A percentile compares a stretch with the other conserved stretches of the same genome.
Evolutionary conservation across 23 red algal genomes (phyloP).

Genomic region (Cyanidium caldarium): DNA sequence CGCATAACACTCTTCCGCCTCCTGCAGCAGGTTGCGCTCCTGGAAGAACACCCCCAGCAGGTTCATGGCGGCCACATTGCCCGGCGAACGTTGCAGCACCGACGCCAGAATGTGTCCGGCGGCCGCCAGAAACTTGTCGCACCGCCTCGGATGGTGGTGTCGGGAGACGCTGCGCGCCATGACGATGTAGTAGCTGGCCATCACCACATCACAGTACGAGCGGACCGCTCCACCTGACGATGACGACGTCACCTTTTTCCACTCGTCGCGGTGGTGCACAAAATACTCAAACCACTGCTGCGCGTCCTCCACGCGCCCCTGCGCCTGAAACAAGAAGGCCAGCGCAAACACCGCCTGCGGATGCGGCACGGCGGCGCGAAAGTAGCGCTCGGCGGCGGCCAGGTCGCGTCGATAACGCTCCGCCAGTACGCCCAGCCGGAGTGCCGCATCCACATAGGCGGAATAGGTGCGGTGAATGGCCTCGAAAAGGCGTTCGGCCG

Average conservation of each 20-base stretch:
- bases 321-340: neutral
- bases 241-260: neutral
- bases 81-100: neutral
- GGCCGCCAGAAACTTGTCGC: constrained; percentile 6
- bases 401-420: neutral
- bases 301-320: neutral
- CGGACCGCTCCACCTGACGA: neutral
- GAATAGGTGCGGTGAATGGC: neutral
- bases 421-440: neutral
- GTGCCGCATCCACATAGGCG: neutral
- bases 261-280: neutral
- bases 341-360: neutral
- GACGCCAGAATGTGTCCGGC: neutral
- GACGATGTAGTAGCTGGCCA: neutral
- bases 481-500: neutral
- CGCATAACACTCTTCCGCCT: neutral
- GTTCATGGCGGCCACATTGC: neutral
- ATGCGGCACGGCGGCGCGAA: neutral
- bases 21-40: neutral
- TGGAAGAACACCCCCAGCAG: neutral
- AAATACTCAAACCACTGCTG: constrained; percentile 3
- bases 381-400: neutral
- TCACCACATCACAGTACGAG: neutral
- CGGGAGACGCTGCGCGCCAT: neutral
- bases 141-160: neutral